phyloP scores from a whole-genome alignment of 78 protist species.

The Guillardia theta region DNA sequence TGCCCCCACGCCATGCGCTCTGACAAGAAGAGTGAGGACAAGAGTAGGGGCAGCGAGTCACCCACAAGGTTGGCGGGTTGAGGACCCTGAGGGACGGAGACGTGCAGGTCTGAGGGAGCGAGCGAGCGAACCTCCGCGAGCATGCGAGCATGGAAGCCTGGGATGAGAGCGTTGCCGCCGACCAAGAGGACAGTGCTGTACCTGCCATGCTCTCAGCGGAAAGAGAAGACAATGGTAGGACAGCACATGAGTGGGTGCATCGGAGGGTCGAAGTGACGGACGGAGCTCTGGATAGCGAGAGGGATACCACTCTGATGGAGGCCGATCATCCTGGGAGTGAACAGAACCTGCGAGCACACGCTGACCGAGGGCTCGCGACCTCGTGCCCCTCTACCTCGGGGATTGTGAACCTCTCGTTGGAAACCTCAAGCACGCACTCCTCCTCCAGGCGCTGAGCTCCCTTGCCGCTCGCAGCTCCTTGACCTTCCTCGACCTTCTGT shows the following conservation, averaged over 20 bases:
- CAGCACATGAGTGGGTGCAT: not conserved
- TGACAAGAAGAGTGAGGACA: not conserved
- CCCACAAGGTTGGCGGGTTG: not conserved
- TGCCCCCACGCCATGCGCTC: not conserved
- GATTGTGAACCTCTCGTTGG: not conserved
- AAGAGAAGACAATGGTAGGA: not conserved
- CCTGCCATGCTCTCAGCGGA: not conserved
- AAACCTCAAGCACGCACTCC: not conserved
- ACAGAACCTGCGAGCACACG: not conserved
- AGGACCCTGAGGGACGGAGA: too few relatives aligned
- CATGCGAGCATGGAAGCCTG: too few relatives aligned
- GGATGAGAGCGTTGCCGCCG: not conserved
- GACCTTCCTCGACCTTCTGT: too few relatives aligned
- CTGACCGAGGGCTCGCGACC: too few relatives aligned
- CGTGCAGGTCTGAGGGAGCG: too few relatives aligned
- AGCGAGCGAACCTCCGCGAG: too few relatives aligned
- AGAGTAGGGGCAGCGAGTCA: not conserved
- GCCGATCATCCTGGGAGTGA: not conserved
- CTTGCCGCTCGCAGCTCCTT: too few relatives aligned
- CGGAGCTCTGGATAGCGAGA: not conserved
- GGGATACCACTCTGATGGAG: not conserved
- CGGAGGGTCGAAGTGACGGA: not conserved
- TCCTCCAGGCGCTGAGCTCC: too few relatives aligned
- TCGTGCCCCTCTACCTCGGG: not conserved
- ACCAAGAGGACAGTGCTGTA: not conserved